Percentiles rank a stretch among this genome's conserved stretches.
Evolutionary conservation across 441 rosid species (phyloP).

Genomic region (Metrosideros polymorpha): DNA sequence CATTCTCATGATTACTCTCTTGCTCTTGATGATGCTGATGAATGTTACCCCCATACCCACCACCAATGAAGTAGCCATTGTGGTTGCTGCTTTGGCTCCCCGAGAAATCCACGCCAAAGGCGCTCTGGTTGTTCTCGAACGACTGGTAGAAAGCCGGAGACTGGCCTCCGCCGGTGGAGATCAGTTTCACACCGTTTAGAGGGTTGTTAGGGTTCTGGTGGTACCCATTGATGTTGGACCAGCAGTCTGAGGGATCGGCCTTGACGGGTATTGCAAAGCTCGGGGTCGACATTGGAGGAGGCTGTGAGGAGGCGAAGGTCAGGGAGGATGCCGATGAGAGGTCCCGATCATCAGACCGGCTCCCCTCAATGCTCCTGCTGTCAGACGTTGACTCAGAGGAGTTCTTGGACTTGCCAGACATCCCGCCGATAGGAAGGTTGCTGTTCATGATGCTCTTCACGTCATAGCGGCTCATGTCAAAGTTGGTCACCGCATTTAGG

Average conservation of each 20-base stretch:
- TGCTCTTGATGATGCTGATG: slow-evolving; percentile 19
- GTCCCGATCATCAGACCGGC: slow-evolving; percentile 30
- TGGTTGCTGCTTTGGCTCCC: slow-evolving; percentile 9
- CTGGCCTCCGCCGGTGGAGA: not conserved
- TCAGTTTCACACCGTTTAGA: slow-evolving; percentile 2
- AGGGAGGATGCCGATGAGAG: slow-evolving; percentile 47
- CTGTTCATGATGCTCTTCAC: slow-evolving; percentile 71
- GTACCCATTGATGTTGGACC: slow-evolving; percentile 50
- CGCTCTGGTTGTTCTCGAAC: not conserved
- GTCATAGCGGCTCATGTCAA: slow-evolving; percentile 83
- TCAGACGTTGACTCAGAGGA: slow-evolving; percentile 30
- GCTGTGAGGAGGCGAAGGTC: slow-evolving; percentile 23
- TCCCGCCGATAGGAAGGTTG: slow-evolving; percentile 76
- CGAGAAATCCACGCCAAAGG: slow-evolving; percentile 19
- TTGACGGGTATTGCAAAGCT: slow-evolving; percentile 54
- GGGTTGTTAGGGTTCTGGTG: slow-evolving; percentile 6
- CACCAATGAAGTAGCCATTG: slow-evolving; percentile 19
- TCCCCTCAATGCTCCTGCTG: slow-evolving; percentile 26
- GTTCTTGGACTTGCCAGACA: slow-evolving; percentile 28
- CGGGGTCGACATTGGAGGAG: slow-evolving; percentile 26
- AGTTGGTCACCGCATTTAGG: slow-evolving; percentile 78
- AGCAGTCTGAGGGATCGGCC: slow-evolving; percentile 42
- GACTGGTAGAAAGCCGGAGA: not conserved
- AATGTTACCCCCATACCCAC: slow-evolving; percentile 8
- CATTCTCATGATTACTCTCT: not conserved